phyloP scores from a whole-genome alignment of 495 filamentous ascomycete genomes.

The Talaromyces wortmannii region DNA sequence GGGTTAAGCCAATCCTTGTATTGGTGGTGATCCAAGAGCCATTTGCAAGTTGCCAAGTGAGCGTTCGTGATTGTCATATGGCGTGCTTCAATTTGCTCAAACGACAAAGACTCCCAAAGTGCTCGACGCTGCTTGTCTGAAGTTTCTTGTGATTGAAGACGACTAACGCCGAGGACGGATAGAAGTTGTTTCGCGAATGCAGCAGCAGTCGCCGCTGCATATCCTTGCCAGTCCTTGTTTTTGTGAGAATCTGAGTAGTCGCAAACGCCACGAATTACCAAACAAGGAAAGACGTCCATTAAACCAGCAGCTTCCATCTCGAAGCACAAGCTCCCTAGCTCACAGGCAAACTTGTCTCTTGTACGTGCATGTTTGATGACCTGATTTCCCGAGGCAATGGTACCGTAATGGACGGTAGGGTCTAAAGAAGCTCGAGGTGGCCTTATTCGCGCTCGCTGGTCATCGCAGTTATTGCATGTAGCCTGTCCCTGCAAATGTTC shows the following conservation, averaged over 20 bases:
- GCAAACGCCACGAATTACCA: constrained; percentile 28
- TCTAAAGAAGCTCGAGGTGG: neutral
- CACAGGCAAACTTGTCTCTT: constrained; percentile 17
- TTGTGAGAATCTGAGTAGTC: constrained; percentile 31
- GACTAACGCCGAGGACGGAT: neutral
- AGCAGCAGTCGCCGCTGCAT: neutral
- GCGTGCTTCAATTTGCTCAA: constrained; percentile 22
- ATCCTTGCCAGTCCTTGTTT: constrained; percentile 23
- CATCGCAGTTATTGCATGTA: constrained; percentile 9
- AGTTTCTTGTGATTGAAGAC: neutral
- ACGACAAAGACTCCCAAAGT: constrained; percentile 18
- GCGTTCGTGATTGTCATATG: constrained; percentile 15
- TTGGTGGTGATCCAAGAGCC: constrained; percentile 33
- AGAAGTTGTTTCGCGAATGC: neutral
- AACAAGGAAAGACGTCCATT: constrained; percentile 24
- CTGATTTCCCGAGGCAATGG: constrained; percentile 20
- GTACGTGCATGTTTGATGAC: constrained; percentile 17
- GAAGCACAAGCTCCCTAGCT: constrained; percentile 25
- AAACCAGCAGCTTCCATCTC: constrained; percentile 33
- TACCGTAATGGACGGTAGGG: constrained; percentile 17
- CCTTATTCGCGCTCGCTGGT: neutral
- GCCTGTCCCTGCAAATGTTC: constrained; percentile 18
- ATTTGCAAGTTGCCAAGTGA: constrained; percentile 37
- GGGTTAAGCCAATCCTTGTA: constrained; percentile 42
- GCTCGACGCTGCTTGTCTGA: neutral